Evolutionary conservation across 305 asterid genomes (phyloP), one percentile per base, ranked within the genome.

Genomic region (Nicotiana rustica): DNA sequence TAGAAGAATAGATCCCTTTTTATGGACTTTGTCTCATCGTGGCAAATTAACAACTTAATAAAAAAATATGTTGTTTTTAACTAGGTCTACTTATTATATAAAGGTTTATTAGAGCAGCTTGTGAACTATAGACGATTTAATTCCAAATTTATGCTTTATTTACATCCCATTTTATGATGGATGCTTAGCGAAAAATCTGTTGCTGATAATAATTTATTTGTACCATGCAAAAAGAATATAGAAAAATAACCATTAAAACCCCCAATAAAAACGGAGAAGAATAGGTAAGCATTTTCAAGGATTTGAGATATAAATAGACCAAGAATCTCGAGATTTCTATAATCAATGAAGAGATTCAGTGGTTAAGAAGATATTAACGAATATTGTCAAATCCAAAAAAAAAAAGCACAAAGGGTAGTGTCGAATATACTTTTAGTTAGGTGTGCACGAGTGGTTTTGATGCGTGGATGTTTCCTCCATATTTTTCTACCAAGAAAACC

Each of bases 401-500:
- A 33, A 33, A 33, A 33, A 33, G 2, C 0, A 41, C 0, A 41
- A 41, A 41, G 49, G 64, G 52, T 75, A 49, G 15, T 7, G 25
- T 25, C 64, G 79, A 49, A 73, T 73, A 73, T 73, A 41, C 7
- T 0, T 7, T 49, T 25, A 75, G 44, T 75, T 25, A 14, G 29
- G 79, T 49, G 44, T 75, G 79, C 44, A 29, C n/a, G 69, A 64
- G n/a, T 64, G 69, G 69, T n/a, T 12, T 31, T 60, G 41, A 21
- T 49, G 38, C 5, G 4, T 21, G 25, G 41, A 49, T 49, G 6
- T 75, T 14, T 75, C 44, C 64, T 49, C 64, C 79, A 25, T 75
- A 44, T 25, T 75, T 73, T 75, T 75, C 64, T 75, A 75, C 17
- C 79, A 14, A 49, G 64, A 75, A 25, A 75, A 75, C 52, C 79